Base-by-base conservation (phyloP, 1,139 yeast species). In the Lodderomyces theae region DNA sequence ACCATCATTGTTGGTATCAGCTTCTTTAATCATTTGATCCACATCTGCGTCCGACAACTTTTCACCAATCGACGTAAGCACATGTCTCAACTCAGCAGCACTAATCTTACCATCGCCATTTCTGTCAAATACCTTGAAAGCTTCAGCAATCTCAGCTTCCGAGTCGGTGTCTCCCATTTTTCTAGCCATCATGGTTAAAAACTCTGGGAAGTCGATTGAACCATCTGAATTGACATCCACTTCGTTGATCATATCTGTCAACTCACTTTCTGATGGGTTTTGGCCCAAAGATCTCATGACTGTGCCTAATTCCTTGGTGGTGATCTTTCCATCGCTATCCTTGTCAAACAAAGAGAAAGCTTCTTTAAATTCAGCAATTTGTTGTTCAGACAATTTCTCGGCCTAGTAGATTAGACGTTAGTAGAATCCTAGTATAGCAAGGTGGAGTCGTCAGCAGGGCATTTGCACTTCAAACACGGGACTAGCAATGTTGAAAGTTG, bases 261-360 rank as follows among this genome's bases (percentile, higher is more conserved):
- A 82, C 66, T 92, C 98, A 52, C 90, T 82, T 66, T 92, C 97
- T 33, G 96, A 84, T 23, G 98, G 98, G 60, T 90, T 90, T 67
- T 89, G 95, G 37, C 97, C 98, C 60, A 92, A 75, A 13, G 97
- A 87, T 69, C 98, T 83, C 98, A 92, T 92, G 42, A 92, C 98
- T 8, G 97, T 89, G 51, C 98, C 97, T 56, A 92, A 77, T 67
- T 92, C 98, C 60, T 86, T 82, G 56, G 96, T 87, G 49, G 97
- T 89, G 71, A 92, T 92, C 62, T 88, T 71, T 48, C 97, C 98
- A 68, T 90, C 97, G 56, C 90, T 86, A 63, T 92, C 96, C 66
- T 88, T 89, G 71, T 92, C 97, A 55, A 92, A 92, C 51, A 92
- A 79, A 44, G 97, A 87, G 63, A 92, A 92, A 10, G 98, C 98